Base-by-base conservation (phyloP, 2,329 filamentous ascomycete species). In the Dichotomopilus funicola region DNA sequence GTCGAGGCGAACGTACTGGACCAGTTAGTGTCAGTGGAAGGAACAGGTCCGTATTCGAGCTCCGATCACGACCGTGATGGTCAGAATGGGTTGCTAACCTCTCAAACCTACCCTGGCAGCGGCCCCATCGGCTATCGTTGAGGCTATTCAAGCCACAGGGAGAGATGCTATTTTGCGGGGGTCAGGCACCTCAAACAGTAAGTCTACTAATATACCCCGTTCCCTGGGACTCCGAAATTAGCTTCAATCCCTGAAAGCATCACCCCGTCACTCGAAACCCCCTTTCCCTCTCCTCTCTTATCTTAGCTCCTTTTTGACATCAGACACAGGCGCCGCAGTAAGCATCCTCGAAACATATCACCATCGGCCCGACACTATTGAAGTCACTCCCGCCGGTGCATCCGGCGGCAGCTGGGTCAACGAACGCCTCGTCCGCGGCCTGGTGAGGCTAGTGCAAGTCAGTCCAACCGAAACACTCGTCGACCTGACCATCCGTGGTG, bases 391-490 rank as follows among this genome's bases (percentile, higher is more conserved):
- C 64, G 59, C 66, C 65, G 52, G 64, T 59, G 48, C 62, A 27
- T 60, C 62, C 7, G 64, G 55, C 49, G 66, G 66, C 54, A 65
- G 64, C 55, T 61, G 59, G 59, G 65, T 64, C 51, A 69, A 68
- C 47, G 65, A 72, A 56, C 67, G 80, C 49, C 73, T 88, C 64
- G 91, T 99, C 51, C 83, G 89, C 63, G 94, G 94, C 34, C 76
- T 99, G 42, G 90, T 88, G 59, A 85, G 94, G 63, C 95, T 99
- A 87, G 92, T 99, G 43, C 89, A 97, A 68, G 90, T 96, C 50
- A 85, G 83, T 51, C 79, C 87, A 3, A 83, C 79, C 43, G 79
- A 88, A 65, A 96, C 91, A 10, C 76, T 97, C 53, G 79, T 97
- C 61, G 94, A 99, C 72, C 75, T 97, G 63, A 95, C 89, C 11